These are phyloP conservation scores for Ophiocordyceps sinensis DNA, from an alignment of 2,329 filamentous ascomycete species.

Conservation along the genomic window DNA sequence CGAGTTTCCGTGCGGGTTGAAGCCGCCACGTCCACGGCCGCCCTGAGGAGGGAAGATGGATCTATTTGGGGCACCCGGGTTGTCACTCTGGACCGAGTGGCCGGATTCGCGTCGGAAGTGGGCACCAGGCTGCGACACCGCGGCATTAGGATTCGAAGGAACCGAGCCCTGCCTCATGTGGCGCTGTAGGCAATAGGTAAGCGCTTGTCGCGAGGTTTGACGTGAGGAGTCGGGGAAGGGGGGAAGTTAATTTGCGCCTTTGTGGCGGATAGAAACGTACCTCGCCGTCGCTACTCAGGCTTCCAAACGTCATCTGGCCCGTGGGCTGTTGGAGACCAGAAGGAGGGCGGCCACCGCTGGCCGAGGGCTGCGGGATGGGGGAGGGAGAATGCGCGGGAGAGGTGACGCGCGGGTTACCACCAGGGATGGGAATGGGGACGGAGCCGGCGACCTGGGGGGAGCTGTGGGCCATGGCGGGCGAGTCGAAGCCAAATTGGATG, in stretches of 20 bases:
- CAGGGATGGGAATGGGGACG: conserved; percentile 48
- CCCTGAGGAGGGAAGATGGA: conserved; percentile 35
- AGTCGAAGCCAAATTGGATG: conserved; percentile 76
- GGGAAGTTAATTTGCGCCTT: too few species aligned
- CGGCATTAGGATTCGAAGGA: conserved; percentile 44
- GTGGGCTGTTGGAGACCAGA: conserved; percentile 57
- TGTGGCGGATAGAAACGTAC: conserved; percentile 37
- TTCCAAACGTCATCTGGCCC: conserved; percentile 65
- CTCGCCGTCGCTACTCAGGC: conserved; percentile 65
- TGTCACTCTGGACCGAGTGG: conserved; percentile 53
- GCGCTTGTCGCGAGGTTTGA: neutral
- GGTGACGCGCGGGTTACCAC: conserved; percentile 52
- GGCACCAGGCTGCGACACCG: conserved; percentile 47
- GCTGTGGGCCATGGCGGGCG: conserved; percentile 52
- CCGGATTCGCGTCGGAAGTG: conserved; percentile 80
- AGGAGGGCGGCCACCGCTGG: conserved; percentile 74
- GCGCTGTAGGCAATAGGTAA: conserved; percentile 28
- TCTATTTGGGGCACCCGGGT: conserved; percentile 32
- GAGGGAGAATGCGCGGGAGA: conserved; percentile 83
- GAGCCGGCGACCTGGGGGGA: conserved; percentile 43
- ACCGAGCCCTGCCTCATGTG: conserved; percentile 55
- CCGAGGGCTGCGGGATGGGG: conserved; percentile 78
- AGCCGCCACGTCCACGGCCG: conserved; percentile 34
- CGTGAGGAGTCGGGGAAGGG: too few species aligned
- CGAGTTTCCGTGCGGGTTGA: conserved; percentile 26